Evolutionary conservation across 345 rosid genomes (phyloP).

Genomic region (Noccaea caerulescens): DNA sequence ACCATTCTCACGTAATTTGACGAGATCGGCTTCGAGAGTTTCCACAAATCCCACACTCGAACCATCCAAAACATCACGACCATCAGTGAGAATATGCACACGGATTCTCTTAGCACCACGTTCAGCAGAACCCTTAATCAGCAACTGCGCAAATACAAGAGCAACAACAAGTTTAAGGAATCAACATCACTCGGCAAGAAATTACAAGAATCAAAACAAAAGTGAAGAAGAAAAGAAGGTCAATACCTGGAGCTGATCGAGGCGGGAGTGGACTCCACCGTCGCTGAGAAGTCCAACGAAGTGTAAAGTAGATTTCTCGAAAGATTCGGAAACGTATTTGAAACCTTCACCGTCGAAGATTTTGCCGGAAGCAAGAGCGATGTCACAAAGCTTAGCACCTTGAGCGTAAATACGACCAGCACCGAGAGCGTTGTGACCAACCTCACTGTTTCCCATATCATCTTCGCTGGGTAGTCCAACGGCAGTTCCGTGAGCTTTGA

Average conservation of each 20-base stretch:
- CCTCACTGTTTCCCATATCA: slow-evolving; percentile 99
- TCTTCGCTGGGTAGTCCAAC: slow-evolving; percentile 97
- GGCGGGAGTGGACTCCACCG: slow-evolving; percentile 97
- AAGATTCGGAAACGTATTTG: slow-evolving; percentile 64
- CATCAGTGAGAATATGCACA: slow-evolving; percentile 90
- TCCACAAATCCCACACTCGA: slow-evolving; percentile 86
- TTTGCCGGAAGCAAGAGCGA: slow-evolving; percentile 91
- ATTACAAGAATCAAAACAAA: background rate
- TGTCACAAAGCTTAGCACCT: slow-evolving; percentile 95
- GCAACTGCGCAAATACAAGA: slow-evolving; percentile 52
- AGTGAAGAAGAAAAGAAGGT: background rate
- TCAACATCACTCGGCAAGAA: background rate
- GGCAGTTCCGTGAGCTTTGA: slow-evolving; percentile 88
- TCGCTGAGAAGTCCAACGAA: slow-evolving; percentile 92
- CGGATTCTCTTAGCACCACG: slow-evolving; percentile 91
- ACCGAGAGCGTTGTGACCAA: slow-evolving; percentile 97
- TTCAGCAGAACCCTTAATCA: slow-evolving; percentile 83
- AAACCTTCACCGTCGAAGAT: slow-evolving; percentile 87
- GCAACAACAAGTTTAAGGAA: background rate
- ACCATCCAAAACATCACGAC: slow-evolving; percentile 97
- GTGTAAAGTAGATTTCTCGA: slow-evolving; percentile 69
- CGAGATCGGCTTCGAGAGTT: slow-evolving; percentile 76
- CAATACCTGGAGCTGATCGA: slow-evolving; percentile 82
- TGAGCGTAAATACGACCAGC: slow-evolving; percentile 97
- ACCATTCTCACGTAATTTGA: slow-evolving; percentile 65